phyloP scores from a whole-genome alignment of 805 yeast species.

The Ogataea henricii region DNA sequence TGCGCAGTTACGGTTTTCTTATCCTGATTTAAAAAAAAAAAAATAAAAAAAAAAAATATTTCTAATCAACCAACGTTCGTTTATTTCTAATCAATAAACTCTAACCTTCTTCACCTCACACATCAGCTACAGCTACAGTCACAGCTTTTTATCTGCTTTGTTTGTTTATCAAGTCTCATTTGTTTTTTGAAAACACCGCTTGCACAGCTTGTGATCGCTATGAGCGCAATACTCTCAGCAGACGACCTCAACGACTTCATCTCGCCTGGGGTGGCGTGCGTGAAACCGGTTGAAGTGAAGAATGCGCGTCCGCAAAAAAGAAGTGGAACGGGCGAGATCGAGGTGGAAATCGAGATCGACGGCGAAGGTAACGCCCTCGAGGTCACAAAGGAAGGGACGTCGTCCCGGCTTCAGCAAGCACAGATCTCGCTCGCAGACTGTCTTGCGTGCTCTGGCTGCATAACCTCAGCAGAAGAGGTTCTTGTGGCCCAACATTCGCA shows the following conservation, averaged over 20 bases:
- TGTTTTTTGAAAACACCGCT: no score
- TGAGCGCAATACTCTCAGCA: conserved; percentile 88
- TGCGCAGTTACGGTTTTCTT: background rate
- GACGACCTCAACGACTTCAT: conserved; percentile 94
- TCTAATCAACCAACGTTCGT: no score
- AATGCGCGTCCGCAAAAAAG: conserved; percentile 27
- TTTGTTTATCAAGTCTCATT: no score
- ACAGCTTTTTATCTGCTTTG: no score
- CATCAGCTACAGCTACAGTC: no score
- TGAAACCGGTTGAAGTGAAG: conserved; percentile 71
- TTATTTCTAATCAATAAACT: no score
- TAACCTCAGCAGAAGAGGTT: conserved; percentile 96
- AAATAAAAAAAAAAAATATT: background rate
- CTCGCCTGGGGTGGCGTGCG: conserved; percentile 91
- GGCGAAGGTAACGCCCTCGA: conserved; percentile 63
- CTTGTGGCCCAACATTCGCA: conserved; percentile 89
- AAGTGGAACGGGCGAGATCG: conserved; percentile 40
- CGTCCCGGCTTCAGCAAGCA: conserved; percentile 66
- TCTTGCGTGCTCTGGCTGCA: conserved; percentile 95
- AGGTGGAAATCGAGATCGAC: conserved; percentile 59
- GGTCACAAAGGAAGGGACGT: conserved; percentile 59
- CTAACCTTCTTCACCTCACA: background rate
- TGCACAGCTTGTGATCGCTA: conserved; percentile 26
- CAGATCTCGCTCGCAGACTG: conserved; percentile 91
- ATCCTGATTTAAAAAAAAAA: background rate